phyloP scores from a whole-genome alignment of 2,329 filamentous ascomycete species.

The Verticillium klebahnii region DNA sequence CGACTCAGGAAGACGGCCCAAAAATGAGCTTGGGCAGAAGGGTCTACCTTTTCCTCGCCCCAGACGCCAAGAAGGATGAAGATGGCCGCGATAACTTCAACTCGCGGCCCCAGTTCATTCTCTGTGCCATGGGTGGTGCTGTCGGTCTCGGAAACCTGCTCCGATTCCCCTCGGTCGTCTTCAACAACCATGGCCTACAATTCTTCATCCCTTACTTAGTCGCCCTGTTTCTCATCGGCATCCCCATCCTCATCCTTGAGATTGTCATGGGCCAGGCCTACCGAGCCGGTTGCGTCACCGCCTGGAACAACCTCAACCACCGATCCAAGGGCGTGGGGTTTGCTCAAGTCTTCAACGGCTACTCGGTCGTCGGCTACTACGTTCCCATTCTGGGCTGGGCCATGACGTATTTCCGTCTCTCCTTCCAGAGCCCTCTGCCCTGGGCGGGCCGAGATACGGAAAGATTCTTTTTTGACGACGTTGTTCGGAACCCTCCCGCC shows the following conservation, averaged over 20 bases:
- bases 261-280: conserved; percentile 64
- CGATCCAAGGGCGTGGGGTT: conserved; percentile 48
- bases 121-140: conserved; percentile 48
- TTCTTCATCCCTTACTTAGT: conserved; percentile 53
- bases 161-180: conserved; percentile 49
- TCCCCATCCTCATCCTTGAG: conserved; percentile 49
- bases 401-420: conserved; percentile 49
- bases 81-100: conserved; percentile 39
- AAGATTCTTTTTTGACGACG: conserved; percentile 27
- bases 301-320: conserved; percentile 43
- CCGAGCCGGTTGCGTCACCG: conserved; percentile 45
- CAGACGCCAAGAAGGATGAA: conserved; percentile 17
- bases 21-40: conserved; percentile 6
- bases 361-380: conserved; percentile 47
- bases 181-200: conserved; percentile 52
- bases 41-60: conserved; percentile 14
- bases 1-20: neutral
- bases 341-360: conserved; percentile 43
- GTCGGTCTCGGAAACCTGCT: conserved; percentile 52
- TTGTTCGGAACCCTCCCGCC: conserved; percentile 11
- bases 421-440: conserved; percentile 46
- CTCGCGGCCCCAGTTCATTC: conserved; percentile 40
- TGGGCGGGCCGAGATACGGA: conserved; percentile 38
- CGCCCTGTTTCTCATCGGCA: conserved; percentile 46
- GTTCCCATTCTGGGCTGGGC: conserved; percentile 50